Conservation (phyloP, 2,329 filamentous ascomycete species). For the Bertia moriformis region DNA sequence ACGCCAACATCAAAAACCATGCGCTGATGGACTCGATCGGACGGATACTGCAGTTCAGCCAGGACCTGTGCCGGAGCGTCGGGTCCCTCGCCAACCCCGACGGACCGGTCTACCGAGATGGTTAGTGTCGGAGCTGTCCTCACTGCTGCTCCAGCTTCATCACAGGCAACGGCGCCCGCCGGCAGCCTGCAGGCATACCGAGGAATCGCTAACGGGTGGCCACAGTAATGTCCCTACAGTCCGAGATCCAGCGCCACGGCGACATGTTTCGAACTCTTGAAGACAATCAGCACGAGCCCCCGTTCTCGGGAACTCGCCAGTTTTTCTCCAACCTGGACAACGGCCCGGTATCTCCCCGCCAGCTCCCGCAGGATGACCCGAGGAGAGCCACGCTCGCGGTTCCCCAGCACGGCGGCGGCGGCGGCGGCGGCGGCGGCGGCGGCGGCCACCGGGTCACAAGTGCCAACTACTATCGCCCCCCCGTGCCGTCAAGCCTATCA, state of each 20-base stretch:
- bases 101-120: conserved; percentile 65
- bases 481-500: no score
- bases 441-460: no score
- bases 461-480: conserved; percentile 63
- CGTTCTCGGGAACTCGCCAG: conserved; percentile 47
- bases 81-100: conserved; percentile 62
- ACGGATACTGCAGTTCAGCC: conserved; percentile 61
- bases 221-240: conserved; percentile 38
- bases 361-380: conserved; percentile 72
- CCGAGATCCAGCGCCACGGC: conserved; percentile 44
- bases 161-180: conserved; percentile 5
- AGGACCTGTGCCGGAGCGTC: conserved; percentile 66
- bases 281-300: conserved; percentile 53
- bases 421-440: no score
- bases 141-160: neutral
- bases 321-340: conserved; percentile 59
- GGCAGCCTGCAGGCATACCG: no score
- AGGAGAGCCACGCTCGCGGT: conserved; percentile 57
- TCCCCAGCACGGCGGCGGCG: conserved; percentile 32
- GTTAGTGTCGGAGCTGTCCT: conserved; percentile 35
- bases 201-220: no score
- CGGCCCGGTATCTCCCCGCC: conserved; percentile 72
- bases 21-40: conserved; percentile 67
- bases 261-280: conserved; percentile 41
- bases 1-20: conserved; percentile 69